phyloP scores from a whole-genome alignment of 352 stramenopile species.

The Thraustochytrium striatum region DNA sequence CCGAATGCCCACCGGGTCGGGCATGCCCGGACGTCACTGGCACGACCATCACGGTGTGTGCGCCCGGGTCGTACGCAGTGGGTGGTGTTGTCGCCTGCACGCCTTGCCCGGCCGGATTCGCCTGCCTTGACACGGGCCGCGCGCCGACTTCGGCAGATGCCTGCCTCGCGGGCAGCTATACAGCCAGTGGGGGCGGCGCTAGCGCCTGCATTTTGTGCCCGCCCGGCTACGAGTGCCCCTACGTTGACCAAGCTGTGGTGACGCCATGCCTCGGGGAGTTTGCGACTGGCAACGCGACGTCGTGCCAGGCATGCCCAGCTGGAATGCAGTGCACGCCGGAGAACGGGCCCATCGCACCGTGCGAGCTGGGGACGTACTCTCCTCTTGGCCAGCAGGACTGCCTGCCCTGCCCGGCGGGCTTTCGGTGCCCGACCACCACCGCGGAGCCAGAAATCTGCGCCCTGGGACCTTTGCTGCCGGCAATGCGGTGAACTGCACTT shows the following conservation, averaged over 20 bases:
- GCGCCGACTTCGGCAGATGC: background rate
- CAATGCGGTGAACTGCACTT: background rate
- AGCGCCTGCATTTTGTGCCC: slow-evolving; percentile 66
- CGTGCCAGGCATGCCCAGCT: background rate
- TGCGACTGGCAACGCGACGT: background rate
- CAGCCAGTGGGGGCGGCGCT: background rate
- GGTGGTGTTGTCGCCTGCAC: background rate
- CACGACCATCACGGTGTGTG: background rate
- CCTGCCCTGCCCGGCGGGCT: slow-evolving; percentile 51
- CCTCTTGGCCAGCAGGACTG: background rate
- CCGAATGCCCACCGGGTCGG: slow-evolving; percentile 59
- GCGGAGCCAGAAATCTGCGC: background rate
- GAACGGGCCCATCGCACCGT: background rate
- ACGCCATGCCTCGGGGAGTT: slow-evolving; percentile 54
- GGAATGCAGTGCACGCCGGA: background rate
- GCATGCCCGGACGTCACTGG: slow-evolving; percentile 49
- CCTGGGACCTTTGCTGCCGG: background rate
- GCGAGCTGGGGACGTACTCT: background rate
- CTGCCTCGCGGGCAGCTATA: background rate
- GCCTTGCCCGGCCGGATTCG: slow-evolving; percentile 54
- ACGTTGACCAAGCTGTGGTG: slow-evolving; percentile 63
- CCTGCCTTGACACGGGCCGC: slow-evolving; percentile 31
- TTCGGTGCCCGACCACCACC: background rate
- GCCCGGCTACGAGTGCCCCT: slow-evolving; percentile 59
- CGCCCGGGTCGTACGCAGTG: background rate